A percentile compares a stretch with the other conserved stretches of the same genome.
phyloP scores from a whole-genome alignment of 768 basidiomycete species.

The Brasilioporus rufonigricans region DNA sequence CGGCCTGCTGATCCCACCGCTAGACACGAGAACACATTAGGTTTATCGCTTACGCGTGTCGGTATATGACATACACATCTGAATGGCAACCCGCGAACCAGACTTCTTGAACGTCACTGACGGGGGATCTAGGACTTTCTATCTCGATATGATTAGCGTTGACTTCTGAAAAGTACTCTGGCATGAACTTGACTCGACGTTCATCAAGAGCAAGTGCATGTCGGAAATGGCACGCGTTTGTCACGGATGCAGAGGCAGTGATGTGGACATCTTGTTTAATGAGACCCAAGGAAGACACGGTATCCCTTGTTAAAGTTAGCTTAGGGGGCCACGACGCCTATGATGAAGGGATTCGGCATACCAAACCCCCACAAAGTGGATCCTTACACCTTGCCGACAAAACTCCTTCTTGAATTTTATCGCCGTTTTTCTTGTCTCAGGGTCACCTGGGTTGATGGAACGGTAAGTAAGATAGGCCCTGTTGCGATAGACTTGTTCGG shows the following conservation, averaged over 20 bases:
- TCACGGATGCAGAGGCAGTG: slow-evolving; percentile 1
- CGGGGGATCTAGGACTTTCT: background rate
- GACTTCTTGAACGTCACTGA: slow-evolving; percentile 6
- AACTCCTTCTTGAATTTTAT: slow-evolving; percentile 28
- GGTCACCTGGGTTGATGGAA: slow-evolving; percentile 26
- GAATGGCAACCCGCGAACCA: slow-evolving; percentile 11
- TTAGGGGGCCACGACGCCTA: background rate
- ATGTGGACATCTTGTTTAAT: slow-evolving; percentile 1
- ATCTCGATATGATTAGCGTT: background rate
- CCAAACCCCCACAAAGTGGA: slow-evolving; percentile 28
- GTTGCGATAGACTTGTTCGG: background rate
- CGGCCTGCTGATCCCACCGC: background rate
- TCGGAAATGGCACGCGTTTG: slow-evolving; percentile 10
- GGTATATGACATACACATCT: slow-evolving; percentile 2
- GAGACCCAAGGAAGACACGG: slow-evolving; percentile 10
- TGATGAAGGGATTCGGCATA: background rate
- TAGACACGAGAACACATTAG: background rate
- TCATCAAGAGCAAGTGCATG: slow-evolving; percentile 10
- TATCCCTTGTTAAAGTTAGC: slow-evolving; percentile 5
- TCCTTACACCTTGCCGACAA: slow-evolving; percentile 13
- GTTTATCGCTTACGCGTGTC: background rate
- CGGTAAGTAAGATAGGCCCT: background rate
- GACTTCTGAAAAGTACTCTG: slow-evolving; percentile 9
- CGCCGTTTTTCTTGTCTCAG: slow-evolving; percentile 5
- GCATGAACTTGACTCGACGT: slow-evolving; percentile 11